These are phyloP conservation scores for Ilex aquifolium DNA, from an alignment of 257 asterid genomes.

Conservation along the genomic window DNA sequence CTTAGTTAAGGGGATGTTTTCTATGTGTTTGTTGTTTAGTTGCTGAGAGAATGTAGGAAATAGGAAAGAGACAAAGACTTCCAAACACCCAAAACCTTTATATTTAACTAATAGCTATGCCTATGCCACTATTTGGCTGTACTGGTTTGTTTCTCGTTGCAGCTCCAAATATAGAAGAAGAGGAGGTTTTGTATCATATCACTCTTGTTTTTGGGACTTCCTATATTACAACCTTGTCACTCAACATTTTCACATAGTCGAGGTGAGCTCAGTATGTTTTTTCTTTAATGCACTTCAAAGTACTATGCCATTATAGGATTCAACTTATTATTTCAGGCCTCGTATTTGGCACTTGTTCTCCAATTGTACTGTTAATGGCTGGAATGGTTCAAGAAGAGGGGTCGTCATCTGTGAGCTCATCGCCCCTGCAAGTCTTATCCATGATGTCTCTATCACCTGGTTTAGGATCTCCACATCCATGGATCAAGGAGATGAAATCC, in stretches of 20 bases:
- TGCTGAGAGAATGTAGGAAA: background rate
- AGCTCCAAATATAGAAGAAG: background rate
- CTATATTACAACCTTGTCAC: no score
- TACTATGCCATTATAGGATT: background rate
- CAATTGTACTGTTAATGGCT: background rate
- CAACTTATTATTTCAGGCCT: background rate
- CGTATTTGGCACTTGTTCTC: background rate
- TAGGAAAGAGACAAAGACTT: background rate
- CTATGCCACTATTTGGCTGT: background rate
- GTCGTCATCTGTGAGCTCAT: background rate
- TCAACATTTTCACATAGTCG: no score
- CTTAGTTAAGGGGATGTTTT: no score
- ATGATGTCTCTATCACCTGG: slow-evolving; percentile 1
- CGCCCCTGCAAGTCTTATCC: background rate
- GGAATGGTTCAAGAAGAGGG: background rate
- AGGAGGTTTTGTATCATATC: background rate
- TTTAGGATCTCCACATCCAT: background rate
- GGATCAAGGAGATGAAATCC: background rate
- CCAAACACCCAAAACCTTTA: background rate
- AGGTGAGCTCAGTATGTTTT: no score
- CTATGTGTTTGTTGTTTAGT: no score
- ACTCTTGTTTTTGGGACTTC: background rate
- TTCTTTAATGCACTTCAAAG: background rate
- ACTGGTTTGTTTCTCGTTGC: background rate
- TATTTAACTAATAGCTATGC: background rate